phyloP scores from a whole-genome alignment of 2,329 filamentous ascomycete genomes.

The Colletotrichum sp. region DNA sequence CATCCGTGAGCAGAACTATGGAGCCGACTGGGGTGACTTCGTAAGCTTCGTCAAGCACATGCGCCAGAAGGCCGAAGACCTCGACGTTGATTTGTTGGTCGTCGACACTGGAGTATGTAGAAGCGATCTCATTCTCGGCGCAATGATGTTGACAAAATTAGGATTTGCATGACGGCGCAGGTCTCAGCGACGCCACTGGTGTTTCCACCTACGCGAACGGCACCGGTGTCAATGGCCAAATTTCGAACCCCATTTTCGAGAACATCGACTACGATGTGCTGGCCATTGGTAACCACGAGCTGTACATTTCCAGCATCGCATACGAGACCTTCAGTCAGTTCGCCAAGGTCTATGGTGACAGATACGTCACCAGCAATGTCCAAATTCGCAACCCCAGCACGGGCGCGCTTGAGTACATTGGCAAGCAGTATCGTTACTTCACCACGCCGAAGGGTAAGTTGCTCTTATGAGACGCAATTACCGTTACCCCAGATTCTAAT shows the following conservation, averaged over 20 bases:
- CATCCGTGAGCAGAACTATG: conserved; percentile 66
- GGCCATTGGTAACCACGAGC: conserved; percentile 64
- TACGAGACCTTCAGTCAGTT: conserved; percentile 67
- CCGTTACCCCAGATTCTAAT: not conserved
- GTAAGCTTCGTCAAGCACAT: conserved; percentile 65
- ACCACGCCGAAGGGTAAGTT: conserved; percentile 38
- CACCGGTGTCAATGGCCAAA: conserved; percentile 52
- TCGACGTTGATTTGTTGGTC: conserved; percentile 64
- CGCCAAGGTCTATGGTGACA: conserved; percentile 57
- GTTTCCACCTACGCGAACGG: conserved; percentile 10
- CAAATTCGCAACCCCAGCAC: conserved; percentile 45
- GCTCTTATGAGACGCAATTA: rapidly evolving
- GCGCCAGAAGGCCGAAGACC: conserved; percentile 59
- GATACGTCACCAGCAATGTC: conserved; percentile 51
- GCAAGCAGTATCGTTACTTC: conserved; percentile 49
- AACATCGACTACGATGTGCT: conserved; percentile 48
- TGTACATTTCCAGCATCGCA: conserved; percentile 66
- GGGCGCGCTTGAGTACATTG: conserved; percentile 44
- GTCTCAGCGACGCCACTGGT: conserved; percentile 63
- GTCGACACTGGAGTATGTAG: conserved; percentile 59
- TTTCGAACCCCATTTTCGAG: conserved; percentile 53
- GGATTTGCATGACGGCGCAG: conserved; percentile 71
- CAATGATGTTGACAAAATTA: conserved; percentile 29
- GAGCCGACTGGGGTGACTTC: conserved; percentile 71
- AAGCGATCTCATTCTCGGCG: not conserved